Conservation (phyloP, 129 eudicot species). For the Tagetes erecta region DNA sequence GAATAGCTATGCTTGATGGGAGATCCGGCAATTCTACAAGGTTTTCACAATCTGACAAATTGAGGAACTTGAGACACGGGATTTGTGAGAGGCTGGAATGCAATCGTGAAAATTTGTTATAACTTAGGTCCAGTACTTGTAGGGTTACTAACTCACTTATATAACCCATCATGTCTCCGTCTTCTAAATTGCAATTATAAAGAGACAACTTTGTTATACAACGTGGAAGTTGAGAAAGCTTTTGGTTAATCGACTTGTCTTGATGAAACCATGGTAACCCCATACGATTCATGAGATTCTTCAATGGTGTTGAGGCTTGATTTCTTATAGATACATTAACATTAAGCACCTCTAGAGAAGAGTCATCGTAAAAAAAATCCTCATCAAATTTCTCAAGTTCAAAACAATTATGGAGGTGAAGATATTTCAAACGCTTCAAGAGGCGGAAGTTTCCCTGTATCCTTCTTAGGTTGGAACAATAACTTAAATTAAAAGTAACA, state of each 20-base stretch:
- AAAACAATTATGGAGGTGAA: neutral
- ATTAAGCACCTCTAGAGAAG: too few species aligned
- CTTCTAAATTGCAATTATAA: too few species aligned
- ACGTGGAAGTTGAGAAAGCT: neutral
- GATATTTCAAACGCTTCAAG: neutral
- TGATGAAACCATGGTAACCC: neutral
- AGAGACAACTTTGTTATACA: neutral
- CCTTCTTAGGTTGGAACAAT: neutral
- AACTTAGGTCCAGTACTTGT: neutral
- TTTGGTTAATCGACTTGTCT: neutral
- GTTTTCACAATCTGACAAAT: neutral
- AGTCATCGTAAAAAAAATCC: too few species aligned
- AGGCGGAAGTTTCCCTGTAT: neutral
- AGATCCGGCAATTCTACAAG: conserved; percentile 11
- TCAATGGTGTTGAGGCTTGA: neutral
- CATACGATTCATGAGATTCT: neutral
- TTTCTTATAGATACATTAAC: neutral
- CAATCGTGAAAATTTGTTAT: neutral
- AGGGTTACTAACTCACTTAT: neutral
- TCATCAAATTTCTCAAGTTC: too few species aligned
- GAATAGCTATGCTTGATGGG: neutral
- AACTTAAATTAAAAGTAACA: neutral
- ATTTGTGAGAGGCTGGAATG: neutral
- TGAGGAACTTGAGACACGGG: neutral
- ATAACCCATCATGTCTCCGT: neutral